Conservation (phyloP, 2,329 filamentous ascomycete genomes). For the Trichoderma aggressivum region DNA sequence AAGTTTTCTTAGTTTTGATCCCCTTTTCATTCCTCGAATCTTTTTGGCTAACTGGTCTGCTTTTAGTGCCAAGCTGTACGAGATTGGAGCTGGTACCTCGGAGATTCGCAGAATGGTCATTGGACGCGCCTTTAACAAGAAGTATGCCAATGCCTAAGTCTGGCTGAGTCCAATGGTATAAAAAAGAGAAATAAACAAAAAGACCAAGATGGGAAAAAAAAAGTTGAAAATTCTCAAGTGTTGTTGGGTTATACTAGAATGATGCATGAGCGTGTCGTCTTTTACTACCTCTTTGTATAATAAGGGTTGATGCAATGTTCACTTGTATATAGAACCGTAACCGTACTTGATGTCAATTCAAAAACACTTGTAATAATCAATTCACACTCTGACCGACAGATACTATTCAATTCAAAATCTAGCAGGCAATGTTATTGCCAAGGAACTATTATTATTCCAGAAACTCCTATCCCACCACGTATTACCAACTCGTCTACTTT, state of each 20-base stretch:
- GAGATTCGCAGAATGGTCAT: conserved; percentile 95
- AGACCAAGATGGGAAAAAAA: not conserved
- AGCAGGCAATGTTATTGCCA: accelerated
- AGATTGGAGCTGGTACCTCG: conserved; percentile 94
- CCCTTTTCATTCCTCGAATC: not conserved
- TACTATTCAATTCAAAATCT: not conserved
- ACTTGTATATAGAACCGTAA: too few relatives aligned
- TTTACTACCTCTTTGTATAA: not conserved
- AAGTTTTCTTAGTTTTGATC: conserved; percentile 30
- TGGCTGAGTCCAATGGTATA: not conserved
- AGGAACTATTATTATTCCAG: accelerated
- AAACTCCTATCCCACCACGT: not conserved
- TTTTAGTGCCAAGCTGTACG: conserved; percentile 72
- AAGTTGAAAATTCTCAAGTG: not conserved
- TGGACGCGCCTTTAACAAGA: conserved; percentile 84
- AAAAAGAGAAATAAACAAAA: not conserved
- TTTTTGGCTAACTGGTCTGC: conserved; percentile 29
- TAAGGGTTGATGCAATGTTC: too few relatives aligned
- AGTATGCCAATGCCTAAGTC: conserved; percentile 54
- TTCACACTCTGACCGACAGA: too few relatives aligned
- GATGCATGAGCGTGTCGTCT: not conserved
- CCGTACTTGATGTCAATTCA: not conserved
- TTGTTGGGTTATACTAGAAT: not conserved
- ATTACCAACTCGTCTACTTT: too few relatives aligned
- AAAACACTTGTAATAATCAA: not conserved